These are phyloP conservation scores for Ustilago vetiveriae DNA, from an alignment of 1,284 basidiomycete species.

Conservation along the genomic window DNA sequence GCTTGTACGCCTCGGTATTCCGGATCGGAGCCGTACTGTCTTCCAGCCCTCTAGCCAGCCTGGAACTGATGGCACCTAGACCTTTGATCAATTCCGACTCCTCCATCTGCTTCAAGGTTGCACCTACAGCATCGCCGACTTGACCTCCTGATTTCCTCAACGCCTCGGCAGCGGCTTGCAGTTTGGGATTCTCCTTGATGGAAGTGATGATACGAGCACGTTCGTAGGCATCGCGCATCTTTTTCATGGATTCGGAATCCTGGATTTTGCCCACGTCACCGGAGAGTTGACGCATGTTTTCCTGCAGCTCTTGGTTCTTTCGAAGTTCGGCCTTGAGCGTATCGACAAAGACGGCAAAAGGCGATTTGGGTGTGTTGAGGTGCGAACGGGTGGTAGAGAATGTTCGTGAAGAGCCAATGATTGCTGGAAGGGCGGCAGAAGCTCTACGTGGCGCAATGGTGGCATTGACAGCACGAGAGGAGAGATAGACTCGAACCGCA, in stretches of 20 bases:
- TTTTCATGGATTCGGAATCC: constrained; percentile 96
- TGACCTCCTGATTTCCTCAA: constrained; percentile 87
- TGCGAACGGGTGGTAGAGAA: constrained; percentile 11
- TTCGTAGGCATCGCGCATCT: constrained; percentile 88
- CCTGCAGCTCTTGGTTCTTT: constrained; percentile 93
- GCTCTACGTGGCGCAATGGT: constrained; percentile 17
- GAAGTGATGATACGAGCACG: constrained; percentile 89
- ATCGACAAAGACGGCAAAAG: constrained; percentile 95
- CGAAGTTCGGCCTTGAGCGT: constrained; percentile 89
- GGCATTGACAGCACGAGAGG: constrained; percentile 18
- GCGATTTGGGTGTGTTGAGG: constrained; percentile 71
- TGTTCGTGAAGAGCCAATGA: not conserved
- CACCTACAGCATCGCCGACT: constrained; percentile 89
- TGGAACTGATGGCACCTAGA: constrained; percentile 55
- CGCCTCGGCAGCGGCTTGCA: constrained; percentile 90
- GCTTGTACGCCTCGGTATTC: constrained; percentile 93
- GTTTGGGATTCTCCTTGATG: constrained; percentile 93
- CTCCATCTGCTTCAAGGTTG: constrained; percentile 89
- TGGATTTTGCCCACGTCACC: constrained; percentile 97
- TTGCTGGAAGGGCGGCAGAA: not conserved
- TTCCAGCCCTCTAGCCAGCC: constrained; percentile 58
- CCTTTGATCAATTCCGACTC: constrained; percentile 90
- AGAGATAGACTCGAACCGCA: constrained; percentile 17
- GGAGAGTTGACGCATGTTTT: constrained; percentile 94
- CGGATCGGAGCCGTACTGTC: constrained; percentile 73